Base-by-base conservation (phyloP, 176 grass and related monocot species). In the Avena atlantica region DNA sequence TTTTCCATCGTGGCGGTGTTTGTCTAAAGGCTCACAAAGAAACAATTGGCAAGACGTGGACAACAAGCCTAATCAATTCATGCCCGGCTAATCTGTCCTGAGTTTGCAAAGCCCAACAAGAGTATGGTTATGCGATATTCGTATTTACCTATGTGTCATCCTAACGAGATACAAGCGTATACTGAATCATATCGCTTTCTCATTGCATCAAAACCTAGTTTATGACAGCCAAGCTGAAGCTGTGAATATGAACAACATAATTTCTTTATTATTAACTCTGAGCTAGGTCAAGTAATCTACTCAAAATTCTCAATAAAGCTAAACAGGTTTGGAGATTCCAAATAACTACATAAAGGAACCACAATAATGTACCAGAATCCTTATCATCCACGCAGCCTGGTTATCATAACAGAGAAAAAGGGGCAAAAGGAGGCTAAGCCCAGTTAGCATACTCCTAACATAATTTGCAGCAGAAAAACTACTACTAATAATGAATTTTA, bases 31-130 rank as follows among this genome's bases (percentile, higher is more conserved):
- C 25, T 36, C 64, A 78, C 52, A 84, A 79, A 78, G 63, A 9
- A 52, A 52, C 74, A 79, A 78, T 62, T 77, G 61, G 70, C 70
- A 61, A 81, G 78, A 69, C 51, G 82, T 77, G 20, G 78, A 70
- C 70, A 68, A 42, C 19, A 81, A 81, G 50, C 49, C 9, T 19
- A 66, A 77, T 53, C 2, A 90, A 90, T 61, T 90, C 83, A 86
- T 76, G 70, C 17, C 15, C 21, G 9, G 63, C 4, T 73, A 78
- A 86, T 47, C 61, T 71, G 15, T 44, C 15, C 73, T 63, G 62
- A 78, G 84, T 90, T 90, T 78, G 65, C 12, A 1, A 25, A 51
- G 70, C 2, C 12, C 47, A 24, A 52, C 51, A 76, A 58, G 1
- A 49, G 25, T 47, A 51, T 55, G 63, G 74, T 10, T 86, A 61